phyloP scores from a whole-genome alignment of 192 early-diverging fungal species.

The Borealophlyctis nickersoniae region DNA sequence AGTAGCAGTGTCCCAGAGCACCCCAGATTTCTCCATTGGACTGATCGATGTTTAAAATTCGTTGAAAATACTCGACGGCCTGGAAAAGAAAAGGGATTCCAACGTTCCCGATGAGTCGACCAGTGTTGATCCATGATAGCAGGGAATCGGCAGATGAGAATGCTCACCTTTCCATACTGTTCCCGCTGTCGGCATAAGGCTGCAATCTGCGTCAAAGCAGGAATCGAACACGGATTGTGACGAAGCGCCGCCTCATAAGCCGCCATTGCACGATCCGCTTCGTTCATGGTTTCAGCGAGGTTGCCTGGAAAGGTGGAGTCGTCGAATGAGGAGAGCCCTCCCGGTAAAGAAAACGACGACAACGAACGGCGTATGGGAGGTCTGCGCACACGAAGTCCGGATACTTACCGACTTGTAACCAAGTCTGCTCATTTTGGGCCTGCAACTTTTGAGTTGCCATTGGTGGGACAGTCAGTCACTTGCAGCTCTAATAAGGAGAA shows the following conservation, averaged over 20 bases:
- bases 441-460: constrained; percentile 21
- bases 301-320: constrained; percentile 50
- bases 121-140: neutral
- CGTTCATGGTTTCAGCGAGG: constrained; percentile 67
- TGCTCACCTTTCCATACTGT: constrained; percentile 72
- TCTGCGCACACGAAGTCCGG: neutral
- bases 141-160: neutral
- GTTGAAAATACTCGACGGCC: constrained; percentile 91
- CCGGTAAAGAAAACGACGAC: neutral
- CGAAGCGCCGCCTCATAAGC: constrained; percentile 87
- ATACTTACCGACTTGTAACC: constrained; percentile 34
- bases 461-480: too few species aligned
- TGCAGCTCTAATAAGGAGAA: too few species aligned
- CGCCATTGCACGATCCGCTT: constrained; percentile 78
- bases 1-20: constrained; percentile 89
- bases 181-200: constrained; percentile 79
- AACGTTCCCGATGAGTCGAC: neutral
- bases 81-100: constrained; percentile 20
- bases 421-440: constrained; percentile 33
- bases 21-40: constrained; percentile 95
- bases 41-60: constrained; percentile 75
- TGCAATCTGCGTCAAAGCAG: constrained; percentile 76
- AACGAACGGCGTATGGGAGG: neutral
- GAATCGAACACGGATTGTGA: constrained; percentile 89
- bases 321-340: constrained; percentile 27